These are phyloP conservation scores for Mycena belliarum DNA, from an alignment of 768 basidiomycete genomes.

Conservation along the genomic window DNA sequence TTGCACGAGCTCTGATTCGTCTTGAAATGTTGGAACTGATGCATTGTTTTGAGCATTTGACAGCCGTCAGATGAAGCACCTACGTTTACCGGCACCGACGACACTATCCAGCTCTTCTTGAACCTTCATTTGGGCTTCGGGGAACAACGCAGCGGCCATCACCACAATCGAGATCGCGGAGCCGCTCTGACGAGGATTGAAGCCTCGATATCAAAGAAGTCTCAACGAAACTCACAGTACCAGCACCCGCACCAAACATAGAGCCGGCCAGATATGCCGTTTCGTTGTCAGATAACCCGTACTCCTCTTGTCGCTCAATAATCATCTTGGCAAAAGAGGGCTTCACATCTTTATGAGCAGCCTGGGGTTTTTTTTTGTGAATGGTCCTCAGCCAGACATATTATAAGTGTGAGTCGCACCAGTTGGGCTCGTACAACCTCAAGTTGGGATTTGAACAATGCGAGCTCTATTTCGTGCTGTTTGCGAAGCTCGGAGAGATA, in stretches of 20 bases:
- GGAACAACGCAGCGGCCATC: constrained; percentile 60
- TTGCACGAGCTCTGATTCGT: constrained; percentile 44
- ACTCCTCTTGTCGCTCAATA: constrained; percentile 53
- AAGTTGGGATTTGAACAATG: constrained; percentile 55
- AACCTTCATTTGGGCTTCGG: constrained; percentile 49
- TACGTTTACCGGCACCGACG: constrained; percentile 47
- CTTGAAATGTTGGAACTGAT: constrained; percentile 41
- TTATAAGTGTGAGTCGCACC: constrained; percentile 32
- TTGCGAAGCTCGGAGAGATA: constrained; percentile 57
- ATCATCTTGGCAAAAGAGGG: constrained; percentile 60
- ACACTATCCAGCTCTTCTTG: constrained; percentile 58
- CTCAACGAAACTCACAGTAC: constrained; percentile 51
- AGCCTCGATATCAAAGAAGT: no score
- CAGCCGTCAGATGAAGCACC: constrained; percentile 5
- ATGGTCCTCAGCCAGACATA: not conserved
- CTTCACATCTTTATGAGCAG: constrained; percentile 34
- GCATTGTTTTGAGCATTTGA: not conserved
- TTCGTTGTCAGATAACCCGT: constrained; percentile 57
- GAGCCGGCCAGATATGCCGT: constrained; percentile 63
- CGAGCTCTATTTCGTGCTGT: constrained; percentile 58
- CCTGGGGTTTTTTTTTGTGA: constrained; percentile 13
- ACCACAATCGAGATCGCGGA: constrained; percentile 56
- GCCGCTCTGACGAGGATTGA: no score
- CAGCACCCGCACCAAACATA: constrained; percentile 68
- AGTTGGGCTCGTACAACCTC: constrained; percentile 45